Conservation (phyloP, 1,284 basidiomycete species). For the Sporisorium exsertum region DNA sequence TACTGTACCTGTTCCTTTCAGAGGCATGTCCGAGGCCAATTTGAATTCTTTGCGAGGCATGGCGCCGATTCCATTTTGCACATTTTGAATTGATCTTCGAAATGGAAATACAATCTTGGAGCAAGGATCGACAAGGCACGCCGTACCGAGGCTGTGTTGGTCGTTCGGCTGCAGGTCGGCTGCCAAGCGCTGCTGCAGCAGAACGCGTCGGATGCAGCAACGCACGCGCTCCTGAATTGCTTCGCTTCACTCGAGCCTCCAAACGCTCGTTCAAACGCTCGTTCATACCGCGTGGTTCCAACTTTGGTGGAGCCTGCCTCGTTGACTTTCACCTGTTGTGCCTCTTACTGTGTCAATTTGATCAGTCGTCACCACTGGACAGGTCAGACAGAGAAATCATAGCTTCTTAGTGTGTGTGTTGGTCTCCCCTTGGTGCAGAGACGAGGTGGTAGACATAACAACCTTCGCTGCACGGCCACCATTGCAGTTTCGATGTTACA, state of each 20-base stretch:
- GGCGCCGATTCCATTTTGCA: background rate
- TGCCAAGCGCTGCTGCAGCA: slow-evolving; percentile 11
- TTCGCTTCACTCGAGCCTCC: background rate
- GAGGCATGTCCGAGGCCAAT: slow-evolving; percentile 8
- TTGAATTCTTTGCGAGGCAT: slow-evolving; percentile 6
- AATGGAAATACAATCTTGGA: background rate
- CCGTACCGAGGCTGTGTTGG: slow-evolving; percentile 13
- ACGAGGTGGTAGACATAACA: too few species aligned
- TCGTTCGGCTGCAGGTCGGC: slow-evolving; percentile 36
- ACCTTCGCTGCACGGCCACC: too few species aligned
- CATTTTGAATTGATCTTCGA: background rate
- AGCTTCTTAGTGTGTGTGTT: too few species aligned
- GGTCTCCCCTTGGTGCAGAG: too few species aligned
- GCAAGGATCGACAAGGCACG: slow-evolving; percentile 12
- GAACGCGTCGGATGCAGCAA: slow-evolving; percentile 18
- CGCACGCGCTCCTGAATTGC: slow-evolving; percentile 11
- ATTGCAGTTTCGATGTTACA: too few species aligned
- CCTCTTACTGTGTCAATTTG: too few species aligned
- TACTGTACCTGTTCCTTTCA: background rate
- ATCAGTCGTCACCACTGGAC: too few species aligned
- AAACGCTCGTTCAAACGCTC: background rate
- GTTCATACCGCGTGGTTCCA: slow-evolving; percentile 1
- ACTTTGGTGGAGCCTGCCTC: too few species aligned
- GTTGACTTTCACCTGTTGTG: too few species aligned
- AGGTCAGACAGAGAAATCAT: too few species aligned